These are phyloP conservation scores for Candida multigemmis DNA, from an alignment of 805 yeast genomes.

Conservation along the genomic window DNA sequence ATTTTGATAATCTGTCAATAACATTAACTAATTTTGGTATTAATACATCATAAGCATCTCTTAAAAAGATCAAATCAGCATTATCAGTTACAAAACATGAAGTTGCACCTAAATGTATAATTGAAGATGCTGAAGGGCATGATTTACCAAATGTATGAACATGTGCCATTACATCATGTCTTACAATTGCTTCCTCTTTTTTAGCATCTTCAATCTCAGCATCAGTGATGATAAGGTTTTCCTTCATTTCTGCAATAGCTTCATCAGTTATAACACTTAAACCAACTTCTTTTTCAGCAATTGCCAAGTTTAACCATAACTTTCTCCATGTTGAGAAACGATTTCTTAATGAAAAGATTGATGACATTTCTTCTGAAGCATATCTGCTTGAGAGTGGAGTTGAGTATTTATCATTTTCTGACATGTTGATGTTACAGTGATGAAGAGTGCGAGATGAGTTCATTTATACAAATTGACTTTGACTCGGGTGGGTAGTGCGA, in stretches of 20 bases:
- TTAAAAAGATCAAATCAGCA: conserved; percentile 91
- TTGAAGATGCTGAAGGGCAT: conserved; percentile 95
- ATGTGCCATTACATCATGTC: conserved; percentile 99
- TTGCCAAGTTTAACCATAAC: conserved; percentile 90
- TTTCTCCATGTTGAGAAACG: conserved; percentile 98
- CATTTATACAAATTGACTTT: conserved; percentile 1
- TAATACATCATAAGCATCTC: conserved; percentile 90
- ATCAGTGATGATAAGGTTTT: conserved; percentile 76
- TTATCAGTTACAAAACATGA: conserved; percentile 97
- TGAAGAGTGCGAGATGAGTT: conserved; percentile 1
- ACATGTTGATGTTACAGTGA: conserved; percentile 11
- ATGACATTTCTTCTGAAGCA: conserved; percentile 96
- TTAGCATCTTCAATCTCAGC: conserved; percentile 87
- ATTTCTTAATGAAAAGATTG: conserved; percentile 83
- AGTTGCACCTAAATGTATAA: conserved; percentile 96
- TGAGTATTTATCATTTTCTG: conserved; percentile 63
- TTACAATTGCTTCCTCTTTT: conserved; percentile 91
- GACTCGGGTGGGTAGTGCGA: conserved; percentile 2
- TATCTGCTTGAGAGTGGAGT: conserved; percentile 95
- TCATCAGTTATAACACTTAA: conserved; percentile 77
- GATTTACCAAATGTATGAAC: conserved; percentile 91
- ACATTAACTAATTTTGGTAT: conserved; percentile 95
- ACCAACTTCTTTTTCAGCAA: conserved; percentile 91
- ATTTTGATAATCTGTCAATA: conserved; percentile 78
- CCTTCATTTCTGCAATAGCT: conserved; percentile 80